Conservation (phyloP, 345 rosid species). For the Arabidopsis suecica region DNA sequence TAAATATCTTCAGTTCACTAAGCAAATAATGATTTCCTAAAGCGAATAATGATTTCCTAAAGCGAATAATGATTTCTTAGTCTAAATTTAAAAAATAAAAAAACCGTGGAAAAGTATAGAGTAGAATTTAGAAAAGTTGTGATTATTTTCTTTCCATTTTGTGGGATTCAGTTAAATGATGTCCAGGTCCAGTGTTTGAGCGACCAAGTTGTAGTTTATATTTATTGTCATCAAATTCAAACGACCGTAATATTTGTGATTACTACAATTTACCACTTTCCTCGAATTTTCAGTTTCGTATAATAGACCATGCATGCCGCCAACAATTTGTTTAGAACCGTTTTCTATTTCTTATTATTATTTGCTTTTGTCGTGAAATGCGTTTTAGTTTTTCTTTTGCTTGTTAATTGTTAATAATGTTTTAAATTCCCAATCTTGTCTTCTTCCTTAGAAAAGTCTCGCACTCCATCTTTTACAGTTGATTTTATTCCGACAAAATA, state of each 20-base stretch:
- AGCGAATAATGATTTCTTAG: background rate
- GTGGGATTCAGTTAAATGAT: background rate
- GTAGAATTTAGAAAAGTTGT: background rate
- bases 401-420: background rate
- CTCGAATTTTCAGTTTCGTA: constrained; percentile 25
- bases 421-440: background rate
- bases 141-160: background rate
- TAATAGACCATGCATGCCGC: constrained; percentile 7
- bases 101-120: background rate
- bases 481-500: constrained; percentile 26
- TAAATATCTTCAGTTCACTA: background rate
- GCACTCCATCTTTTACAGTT: constrained; percentile 44
- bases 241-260: constrained; percentile 1
- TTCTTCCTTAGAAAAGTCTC: constrained; percentile 33
- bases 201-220: constrained; percentile 25
- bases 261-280: background rate
- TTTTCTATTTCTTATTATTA: background rate
- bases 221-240: background rate
- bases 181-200: constrained; percentile 36
- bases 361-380: constrained; percentile 17
- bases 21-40: background rate
- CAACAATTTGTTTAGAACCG: constrained; percentile 4
- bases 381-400: background rate
- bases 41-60: background rate
- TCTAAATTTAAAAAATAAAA: background rate